A percentile compares a stretch with the other conserved stretches of the same genome.
phyloP scores from a whole-genome alignment of 2,329 filamentous ascomycete genomes.

The Aspergillus tamarii region DNA sequence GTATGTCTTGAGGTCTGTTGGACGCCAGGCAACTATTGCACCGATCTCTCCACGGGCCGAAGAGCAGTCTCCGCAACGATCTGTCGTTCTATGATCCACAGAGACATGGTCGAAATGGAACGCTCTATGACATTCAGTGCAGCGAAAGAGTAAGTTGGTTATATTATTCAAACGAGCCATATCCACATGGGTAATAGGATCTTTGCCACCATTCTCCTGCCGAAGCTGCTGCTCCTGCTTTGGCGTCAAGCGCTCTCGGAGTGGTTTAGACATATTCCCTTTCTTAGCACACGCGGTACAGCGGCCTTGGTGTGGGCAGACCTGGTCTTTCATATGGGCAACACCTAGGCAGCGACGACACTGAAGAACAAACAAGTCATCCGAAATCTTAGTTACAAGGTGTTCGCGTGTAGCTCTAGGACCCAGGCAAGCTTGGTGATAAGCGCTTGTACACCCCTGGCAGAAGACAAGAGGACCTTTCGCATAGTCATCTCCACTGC shows the following conservation, averaged over 20 bases:
- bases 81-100: conserved; percentile 46
- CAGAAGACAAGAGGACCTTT: conserved; percentile 80
- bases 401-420: conserved; percentile 76
- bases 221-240: conserved; percentile 83
- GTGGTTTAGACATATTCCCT: conserved; percentile 74
- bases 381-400: conserved; percentile 79
- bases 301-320: conserved; percentile 68
- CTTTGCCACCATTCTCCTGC: conserved; percentile 74
- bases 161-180: conserved; percentile 71
- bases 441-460: conserved; percentile 84
- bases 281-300: conserved; percentile 71
- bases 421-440: conserved; percentile 83
- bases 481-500: conserved; percentile 55
- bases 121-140: conserved; percentile 71
- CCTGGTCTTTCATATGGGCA: conserved; percentile 68
- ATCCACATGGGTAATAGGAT: conserved; percentile 71
- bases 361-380: conserved; percentile 81
- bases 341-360: conserved; percentile 81
- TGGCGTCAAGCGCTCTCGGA: conserved; percentile 71
- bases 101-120: conserved; percentile 87
- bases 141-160: conserved; percentile 80
- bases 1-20: conserved; percentile 62
- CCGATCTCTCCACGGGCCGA: conserved; percentile 69
- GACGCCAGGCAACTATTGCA: conserved; percentile 86
- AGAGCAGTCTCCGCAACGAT: conserved; percentile 79